Base-by-base conservation (phyloP, 345 rosid species). In the Physaria fendleri region DNA sequence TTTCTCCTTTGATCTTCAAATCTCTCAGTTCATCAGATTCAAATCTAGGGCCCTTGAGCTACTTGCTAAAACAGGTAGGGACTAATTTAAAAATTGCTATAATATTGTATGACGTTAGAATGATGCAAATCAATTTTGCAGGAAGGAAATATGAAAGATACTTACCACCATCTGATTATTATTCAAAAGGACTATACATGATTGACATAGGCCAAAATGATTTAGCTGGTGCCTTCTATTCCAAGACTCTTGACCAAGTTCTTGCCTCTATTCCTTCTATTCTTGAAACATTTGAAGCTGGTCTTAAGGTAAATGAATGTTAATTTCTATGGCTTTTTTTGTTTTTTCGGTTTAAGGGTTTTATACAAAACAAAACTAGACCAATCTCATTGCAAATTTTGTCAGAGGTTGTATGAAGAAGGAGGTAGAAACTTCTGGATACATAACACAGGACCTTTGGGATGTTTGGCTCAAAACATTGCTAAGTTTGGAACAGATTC, bases 141-240 rank as follows among this genome's bases (percentile, higher is more conserved):
- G 99, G 82, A 35, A 85, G 68, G 69, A 82, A 59, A 64, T 55
- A 68, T 56, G 73, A 54, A 0, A 83, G 62, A 75, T 89, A 73
- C 75, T 62, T 93, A 27, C 97, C 99, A 59, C 65, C 79, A 10
- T 57, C 76, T 74, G 92, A 81, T 57, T 87, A 67, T 47, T 91
- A 85, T 55, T 40, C 44, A 13, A 82, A 79, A 76, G 95, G 82
- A 20, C 78, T 92, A 8, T 86, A 92, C 78, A 85, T 79, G 91
- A 80, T 92, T 48, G 99, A 93, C 29, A 87, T 93, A 8, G 97
- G 99, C 28, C 97, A 93, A 78, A 93, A 93, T 63, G 99, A 93
- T 78, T 74, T 93, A 48, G 99, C 95, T 44, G 97, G 99, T 66
- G 84, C 91, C 41, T 93, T 93, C 56, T 93, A 93, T 56, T 93